These are phyloP conservation scores for Blastobotrys parvus DNA, from an alignment of 805 yeast species.

Conservation along the genomic window DNA sequence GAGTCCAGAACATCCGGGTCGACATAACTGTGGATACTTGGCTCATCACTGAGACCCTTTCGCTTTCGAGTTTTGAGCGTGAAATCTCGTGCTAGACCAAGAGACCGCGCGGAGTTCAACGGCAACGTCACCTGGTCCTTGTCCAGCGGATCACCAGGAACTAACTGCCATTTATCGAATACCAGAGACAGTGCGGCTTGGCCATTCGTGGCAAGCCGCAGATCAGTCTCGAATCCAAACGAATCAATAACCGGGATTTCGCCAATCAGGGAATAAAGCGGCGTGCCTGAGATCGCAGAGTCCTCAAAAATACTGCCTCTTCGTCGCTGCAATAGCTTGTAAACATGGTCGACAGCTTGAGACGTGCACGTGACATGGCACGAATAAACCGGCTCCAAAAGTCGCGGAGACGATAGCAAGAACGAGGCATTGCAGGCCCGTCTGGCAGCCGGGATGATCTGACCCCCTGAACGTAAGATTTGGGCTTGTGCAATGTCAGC, in stretches of 20 bases:
- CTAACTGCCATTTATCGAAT: slow-evolving; percentile 65
- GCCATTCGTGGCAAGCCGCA: slow-evolving; percentile 70
- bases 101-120: slow-evolving; percentile 63
- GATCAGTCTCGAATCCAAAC: slow-evolving; percentile 79
- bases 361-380: slow-evolving; percentile 50
- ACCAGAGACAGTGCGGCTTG: slow-evolving; percentile 60
- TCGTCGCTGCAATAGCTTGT: slow-evolving; percentile 46
- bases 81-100: slow-evolving; percentile 77
- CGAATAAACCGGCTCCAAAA: slow-evolving; percentile 74
- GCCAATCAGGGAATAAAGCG: slow-evolving; percentile 52
- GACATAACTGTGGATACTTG: slow-evolving; percentile 56
- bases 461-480: slow-evolving; percentile 49
- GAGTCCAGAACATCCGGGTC: slow-evolving; percentile 50
- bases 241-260: slow-evolving; percentile 83
- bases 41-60: slow-evolving; percentile 75
- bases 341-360: slow-evolving; percentile 41
- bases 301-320: slow-evolving; percentile 53
- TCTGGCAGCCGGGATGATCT: slow-evolving; percentile 72
- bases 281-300: slow-evolving; percentile 65
- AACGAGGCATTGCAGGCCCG: slow-evolving; percentile 79
- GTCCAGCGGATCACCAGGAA: slow-evolving; percentile 91
- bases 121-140: slow-evolving; percentile 51
- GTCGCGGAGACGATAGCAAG: slow-evolving; percentile 65
- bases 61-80: slow-evolving; percentile 81
- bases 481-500: slow-evolving; percentile 42